Percentiles rank a stretch among this genome's conserved stretches.
Conservation (phyloP, 345 rosid genomes). For the Nasturtium officinale region DNA sequence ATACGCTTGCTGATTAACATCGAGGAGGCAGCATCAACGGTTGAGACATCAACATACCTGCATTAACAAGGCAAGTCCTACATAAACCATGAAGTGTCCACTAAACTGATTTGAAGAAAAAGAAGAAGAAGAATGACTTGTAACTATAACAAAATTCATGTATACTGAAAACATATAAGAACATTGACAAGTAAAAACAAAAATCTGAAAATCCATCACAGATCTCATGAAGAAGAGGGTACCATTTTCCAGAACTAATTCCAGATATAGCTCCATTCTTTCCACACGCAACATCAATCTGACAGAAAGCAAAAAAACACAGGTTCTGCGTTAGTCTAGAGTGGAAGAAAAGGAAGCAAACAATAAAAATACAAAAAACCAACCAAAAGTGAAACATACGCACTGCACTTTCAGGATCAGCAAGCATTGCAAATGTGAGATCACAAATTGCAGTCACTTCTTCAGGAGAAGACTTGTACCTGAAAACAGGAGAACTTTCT, state of each 20-base stretch:
- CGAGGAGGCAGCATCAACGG: constrained; percentile 84
- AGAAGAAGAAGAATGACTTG: not conserved
- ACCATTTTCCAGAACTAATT: constrained; percentile 91
- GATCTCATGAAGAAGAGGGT: constrained; percentile 23
- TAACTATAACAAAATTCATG: not conserved
- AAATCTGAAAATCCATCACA: constrained; percentile 3
- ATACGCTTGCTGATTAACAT: constrained; percentile 60
- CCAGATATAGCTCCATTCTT: constrained; percentile 77
- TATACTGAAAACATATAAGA: not conserved
- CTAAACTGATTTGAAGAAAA: constrained; percentile 3
- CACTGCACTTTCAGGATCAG: constrained; percentile 99
- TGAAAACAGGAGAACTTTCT: constrained; percentile 31
- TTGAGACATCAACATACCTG: constrained; percentile 92
- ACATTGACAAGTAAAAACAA: not conserved
- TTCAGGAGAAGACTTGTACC: constrained; percentile 79
- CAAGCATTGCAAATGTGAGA: constrained; percentile 90
- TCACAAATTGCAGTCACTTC: constrained; percentile 90
- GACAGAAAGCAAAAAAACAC: constrained; percentile 31
- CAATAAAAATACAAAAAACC: not conserved
- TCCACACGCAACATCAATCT: constrained; percentile 89
- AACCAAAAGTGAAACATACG: constrained; percentile 56
- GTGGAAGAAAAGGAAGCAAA: constrained; percentile 13
- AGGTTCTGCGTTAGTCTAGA: constrained; percentile 26
- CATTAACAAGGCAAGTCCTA: constrained; percentile 18
- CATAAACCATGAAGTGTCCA: not conserved